Base-by-base conservation (phyloP, 2,329 filamentous ascomycete species). In the Epichloe bromicola region DNA sequence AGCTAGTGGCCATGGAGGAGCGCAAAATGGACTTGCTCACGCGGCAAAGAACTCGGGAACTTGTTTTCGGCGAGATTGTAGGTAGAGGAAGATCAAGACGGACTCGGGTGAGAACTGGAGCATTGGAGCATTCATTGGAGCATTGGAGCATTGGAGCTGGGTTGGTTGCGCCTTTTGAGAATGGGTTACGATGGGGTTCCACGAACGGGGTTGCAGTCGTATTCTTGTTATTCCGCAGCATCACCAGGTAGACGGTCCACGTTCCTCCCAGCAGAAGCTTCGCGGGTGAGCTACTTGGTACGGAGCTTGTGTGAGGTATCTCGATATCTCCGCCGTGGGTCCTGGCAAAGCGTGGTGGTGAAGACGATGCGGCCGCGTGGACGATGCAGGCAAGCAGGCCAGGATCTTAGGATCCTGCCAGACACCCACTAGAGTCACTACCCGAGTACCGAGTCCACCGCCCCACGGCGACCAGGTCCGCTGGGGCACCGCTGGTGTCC, bases 111-210 rank as follows among this genome's bases (percentile, higher is more conserved):
- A 39, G 39, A 2, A 33, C 38, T 26, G 46, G 46, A 40, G 26
- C 26, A 26, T 7, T 7, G 23, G 6, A 26, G 23, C 20, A 20
- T 5, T 20, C 20, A 20, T 5, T 20, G 19, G 19, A 19, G 19
- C 2, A 23, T 7, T 23, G 23, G 23, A 23, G 23, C 23, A 26
- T 26, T 7, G 23, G 23, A 26, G 23, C 23, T 26, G 23, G 23
- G 23, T 26, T 26, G 23, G n/a, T 30, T 49, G 38, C 38, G 23
- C 19, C 26, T 14, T 23, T 39, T 49, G 20, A 48, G 19, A 39
- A 34, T n/a, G 43, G 38, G 26, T 39, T 44, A 42, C 38, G 51
- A 42, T 39, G 26, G 40, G 46, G 51, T 53, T 53, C 48, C 51
- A 53, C 48, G 47, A n/a, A 34, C 51, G 39, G 33, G 34, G 46